Evolutionary conservation across 306 rosid species (phyloP).

Genomic region (Sesbania bispinosa): DNA sequence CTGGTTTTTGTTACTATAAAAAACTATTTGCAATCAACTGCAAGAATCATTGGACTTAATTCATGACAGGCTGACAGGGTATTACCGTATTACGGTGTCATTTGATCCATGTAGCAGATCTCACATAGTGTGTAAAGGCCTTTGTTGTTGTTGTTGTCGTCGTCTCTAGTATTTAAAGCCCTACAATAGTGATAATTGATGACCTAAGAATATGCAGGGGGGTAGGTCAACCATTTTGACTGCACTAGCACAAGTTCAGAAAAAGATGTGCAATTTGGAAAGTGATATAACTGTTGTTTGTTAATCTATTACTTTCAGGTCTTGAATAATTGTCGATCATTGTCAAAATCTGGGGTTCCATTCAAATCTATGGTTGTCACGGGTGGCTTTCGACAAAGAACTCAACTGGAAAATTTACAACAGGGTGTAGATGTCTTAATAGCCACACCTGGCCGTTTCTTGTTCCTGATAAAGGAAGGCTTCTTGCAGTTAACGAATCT

Average conservation of each 20-base stretch:
- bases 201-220: not conserved
- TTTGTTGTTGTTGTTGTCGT: too few species aligned
- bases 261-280: not conserved
- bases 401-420: slow-evolving; percentile 78
- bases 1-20: too few species aligned
- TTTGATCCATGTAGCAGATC: too few species aligned
- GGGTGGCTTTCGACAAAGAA: slow-evolving; percentile 78
- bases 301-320: slow-evolving; percentile 48
- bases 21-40: too few species aligned
- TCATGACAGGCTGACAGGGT: too few species aligned
- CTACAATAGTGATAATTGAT: not conserved
- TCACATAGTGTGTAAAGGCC: too few species aligned
- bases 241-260: not conserved
- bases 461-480: slow-evolving; percentile 74
- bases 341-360: slow-evolving; percentile 81
- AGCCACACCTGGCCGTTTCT: slow-evolving; percentile 95
- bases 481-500: slow-evolving; percentile 70
- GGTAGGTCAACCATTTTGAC: not conserved
- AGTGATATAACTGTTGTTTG: not conserved
- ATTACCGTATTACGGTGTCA: too few species aligned
- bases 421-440: slow-evolving; percentile 80
- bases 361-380: slow-evolving; percentile 90
- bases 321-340: slow-evolving; percentile 67
- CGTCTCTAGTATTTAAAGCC: too few species aligned
- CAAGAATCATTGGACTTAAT: too few species aligned